Base-by-base conservation (phyloP, 257 asterid genomes). In the Perilla frutescens region DNA sequence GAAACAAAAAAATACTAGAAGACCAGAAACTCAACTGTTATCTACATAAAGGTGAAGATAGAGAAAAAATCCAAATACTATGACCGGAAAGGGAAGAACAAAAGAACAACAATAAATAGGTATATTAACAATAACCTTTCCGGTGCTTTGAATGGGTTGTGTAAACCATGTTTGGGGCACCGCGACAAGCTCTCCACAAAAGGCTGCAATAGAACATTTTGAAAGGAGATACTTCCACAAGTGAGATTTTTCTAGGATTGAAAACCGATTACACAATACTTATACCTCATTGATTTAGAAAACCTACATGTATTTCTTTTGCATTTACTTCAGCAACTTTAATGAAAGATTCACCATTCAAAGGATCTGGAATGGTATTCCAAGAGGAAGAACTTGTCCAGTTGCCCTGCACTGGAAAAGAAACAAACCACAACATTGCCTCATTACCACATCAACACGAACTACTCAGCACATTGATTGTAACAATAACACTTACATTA, bases 151-250 rank as follows among this genome's bases (percentile, higher is more conserved):
- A 92, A 95, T 44, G 99, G 99, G 78, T 92, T 92, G 77, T 95
- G 99, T 50, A 95, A 70, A 54, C 98, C 99, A 85, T 95, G 98
- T 80, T 95, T 92, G 49, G 99, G 96, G 81, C 97, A 92, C 78
- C 67, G 79, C 43, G 82, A 66, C 88, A 95, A 81, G 93, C 99
- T 92, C 87, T 92, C 96, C 69, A 95, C 96, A 81, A 87, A 95
- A 67, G 96, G 96, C 99, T 92, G 89, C 88, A 87, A 70, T 64
- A 34, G 54, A 68, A 70, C 59, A 74, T 20, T 11, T 65, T 50
- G 26, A 26, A 20, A n/a, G 4, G 65, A 34, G 32, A 71, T 45
- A 72, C 37, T 62, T 62, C 60, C 15, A 58, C 43, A 36, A 45
- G 26, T 36, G 32, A 66, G 49, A 20, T 0, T 48, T 61, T 68